Conservation (phyloP, 2,329 filamentous ascomycete genomes). For the Aureobasidium sp. region DNA sequence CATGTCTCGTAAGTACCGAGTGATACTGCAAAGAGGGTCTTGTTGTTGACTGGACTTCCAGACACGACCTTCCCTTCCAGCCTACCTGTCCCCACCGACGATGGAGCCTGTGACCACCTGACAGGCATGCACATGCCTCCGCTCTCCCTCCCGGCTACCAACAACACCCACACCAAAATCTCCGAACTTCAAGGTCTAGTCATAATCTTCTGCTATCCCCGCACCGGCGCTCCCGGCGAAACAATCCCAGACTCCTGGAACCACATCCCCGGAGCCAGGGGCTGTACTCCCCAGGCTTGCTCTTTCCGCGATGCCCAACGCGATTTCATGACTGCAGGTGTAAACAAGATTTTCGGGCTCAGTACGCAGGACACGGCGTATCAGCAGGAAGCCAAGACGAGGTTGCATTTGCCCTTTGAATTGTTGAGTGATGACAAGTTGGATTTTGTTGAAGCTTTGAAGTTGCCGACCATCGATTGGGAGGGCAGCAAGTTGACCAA, state of each 20-base stretch:
- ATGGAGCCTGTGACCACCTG: slow-evolving; percentile 37
- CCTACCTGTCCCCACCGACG: slow-evolving; percentile 35
- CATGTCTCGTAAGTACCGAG: slow-evolving; percentile 3
- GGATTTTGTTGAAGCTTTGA: slow-evolving; percentile 29
- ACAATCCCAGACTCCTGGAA: slow-evolving; percentile 37
- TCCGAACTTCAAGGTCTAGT: slow-evolving; percentile 32
- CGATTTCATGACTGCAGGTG: slow-evolving; percentile 27
- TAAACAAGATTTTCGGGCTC: slow-evolving; percentile 34
- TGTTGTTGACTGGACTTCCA: neutral
- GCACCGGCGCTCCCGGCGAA: slow-evolving; percentile 35
- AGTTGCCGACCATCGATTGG: slow-evolving; percentile 37
- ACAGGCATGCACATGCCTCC: slow-evolving; percentile 26
- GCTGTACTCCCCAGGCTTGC: slow-evolving; percentile 41
- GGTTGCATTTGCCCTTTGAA: slow-evolving; percentile 36
- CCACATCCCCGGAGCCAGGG: slow-evolving; percentile 37
- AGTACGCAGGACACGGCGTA: slow-evolving; percentile 37
- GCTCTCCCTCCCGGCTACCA: slow-evolving; percentile 30
- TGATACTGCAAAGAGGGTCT: neutral
- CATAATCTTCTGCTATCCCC: slow-evolving; percentile 39
- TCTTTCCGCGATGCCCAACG: slow-evolving; percentile 34
- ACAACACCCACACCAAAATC: slow-evolving; percentile 27
- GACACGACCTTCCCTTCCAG: slow-evolving; percentile 27
- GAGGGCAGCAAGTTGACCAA: slow-evolving; percentile 32
- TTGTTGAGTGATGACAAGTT: slow-evolving; percentile 36
- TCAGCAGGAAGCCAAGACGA: slow-evolving; percentile 33